These are phyloP conservation scores for Aristolochia californica DNA, from an alignment of 164 flowering plant genomes.

Conservation along the genomic window DNA sequence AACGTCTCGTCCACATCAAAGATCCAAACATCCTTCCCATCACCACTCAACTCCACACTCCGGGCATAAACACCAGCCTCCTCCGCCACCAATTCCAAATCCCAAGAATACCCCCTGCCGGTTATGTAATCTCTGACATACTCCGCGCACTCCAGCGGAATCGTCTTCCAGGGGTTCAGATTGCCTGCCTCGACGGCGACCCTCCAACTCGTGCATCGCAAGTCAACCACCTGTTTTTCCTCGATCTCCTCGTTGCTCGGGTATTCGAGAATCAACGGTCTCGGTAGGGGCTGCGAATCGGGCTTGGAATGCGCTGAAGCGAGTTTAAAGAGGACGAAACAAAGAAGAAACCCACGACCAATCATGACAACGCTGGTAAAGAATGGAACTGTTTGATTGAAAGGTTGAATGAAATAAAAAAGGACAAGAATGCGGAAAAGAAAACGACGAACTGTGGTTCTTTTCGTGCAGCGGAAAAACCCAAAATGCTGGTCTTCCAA, in stretches of 20 bases:
- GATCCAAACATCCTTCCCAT: conserved; percentile 79
- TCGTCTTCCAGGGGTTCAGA: conserved; percentile 63
- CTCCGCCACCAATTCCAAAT: conserved; percentile 50
- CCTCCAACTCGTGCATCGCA: conserved; percentile 70
- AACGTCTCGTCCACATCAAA: conserved; percentile 89
- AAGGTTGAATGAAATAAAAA: not conserved
- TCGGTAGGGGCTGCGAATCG: conserved; percentile 35
- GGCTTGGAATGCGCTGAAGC: conserved; percentile 12
- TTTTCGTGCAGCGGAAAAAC: too few relatives aligned
- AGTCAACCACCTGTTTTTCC: conserved; percentile 19
- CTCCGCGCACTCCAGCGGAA: conserved; percentile 56
- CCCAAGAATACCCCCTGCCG: conserved; percentile 41
- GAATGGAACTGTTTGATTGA: not conserved
- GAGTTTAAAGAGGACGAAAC: conserved; percentile 14
- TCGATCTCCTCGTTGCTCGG: conserved; percentile 12
- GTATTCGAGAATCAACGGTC: conserved; percentile 51
- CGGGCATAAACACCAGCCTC: conserved; percentile 54
- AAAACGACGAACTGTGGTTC: too few relatives aligned
- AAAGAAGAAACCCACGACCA: conserved; percentile 9
- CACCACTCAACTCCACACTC: conserved; percentile 33
- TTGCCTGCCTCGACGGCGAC: conserved; percentile 79
- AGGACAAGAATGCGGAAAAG: not conserved
- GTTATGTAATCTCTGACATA: conserved; percentile 59
- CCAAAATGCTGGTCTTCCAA: too few relatives aligned
- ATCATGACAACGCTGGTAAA: conserved; percentile 11